Conservation (phyloP, 2,329 filamentous ascomycete genomes). For the Fonsecaea nubica region DNA sequence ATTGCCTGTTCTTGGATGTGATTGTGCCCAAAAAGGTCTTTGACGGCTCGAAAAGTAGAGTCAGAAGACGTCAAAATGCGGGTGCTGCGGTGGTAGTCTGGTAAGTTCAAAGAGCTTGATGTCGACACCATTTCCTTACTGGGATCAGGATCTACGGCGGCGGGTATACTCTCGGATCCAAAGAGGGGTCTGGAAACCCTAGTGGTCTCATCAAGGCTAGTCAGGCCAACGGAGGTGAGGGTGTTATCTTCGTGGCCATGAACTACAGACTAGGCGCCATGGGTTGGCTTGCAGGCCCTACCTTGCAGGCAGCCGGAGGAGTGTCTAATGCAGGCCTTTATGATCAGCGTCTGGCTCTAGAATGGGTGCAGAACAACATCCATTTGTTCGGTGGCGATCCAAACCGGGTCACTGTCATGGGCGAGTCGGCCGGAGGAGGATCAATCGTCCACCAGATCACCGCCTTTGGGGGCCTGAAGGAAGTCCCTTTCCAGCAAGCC, state of each 20-base stretch:
- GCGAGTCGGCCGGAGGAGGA: conserved; percentile 59
- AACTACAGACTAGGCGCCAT: conserved; percentile 59
- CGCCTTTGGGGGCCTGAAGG: conserved; percentile 53
- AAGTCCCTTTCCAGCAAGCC: conserved; percentile 47
- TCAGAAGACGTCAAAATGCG: conserved; percentile 45
- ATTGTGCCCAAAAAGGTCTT: conserved; percentile 46
- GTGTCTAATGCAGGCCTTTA: conserved; percentile 57
- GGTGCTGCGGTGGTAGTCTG: conserved; percentile 48
- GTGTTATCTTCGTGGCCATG: conserved; percentile 56
- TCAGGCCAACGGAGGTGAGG: conserved; percentile 46
- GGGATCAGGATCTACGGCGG: conserved; percentile 55
- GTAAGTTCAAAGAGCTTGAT: conserved; percentile 40
- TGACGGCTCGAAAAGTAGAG: conserved; percentile 44
- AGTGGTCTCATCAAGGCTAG: conserved; percentile 52
- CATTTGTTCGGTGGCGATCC: conserved; percentile 63
- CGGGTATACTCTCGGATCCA: conserved; percentile 50
- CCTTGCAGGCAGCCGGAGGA: conserved; percentile 50
- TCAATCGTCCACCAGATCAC: conserved; percentile 64
- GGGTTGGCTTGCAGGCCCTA: conserved; percentile 56
- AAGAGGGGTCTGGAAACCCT: conserved; percentile 48
- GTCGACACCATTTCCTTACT: conserved; percentile 3
- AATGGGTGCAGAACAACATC: conserved; percentile 65
- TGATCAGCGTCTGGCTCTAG: conserved; percentile 60
- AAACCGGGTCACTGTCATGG: conserved; percentile 58
- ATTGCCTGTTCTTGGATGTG: conserved; percentile 50